These are phyloP conservation scores for Metschnikowia shivogae DNA, from an alignment of 805 yeast species.

Conservation along the genomic window DNA sequence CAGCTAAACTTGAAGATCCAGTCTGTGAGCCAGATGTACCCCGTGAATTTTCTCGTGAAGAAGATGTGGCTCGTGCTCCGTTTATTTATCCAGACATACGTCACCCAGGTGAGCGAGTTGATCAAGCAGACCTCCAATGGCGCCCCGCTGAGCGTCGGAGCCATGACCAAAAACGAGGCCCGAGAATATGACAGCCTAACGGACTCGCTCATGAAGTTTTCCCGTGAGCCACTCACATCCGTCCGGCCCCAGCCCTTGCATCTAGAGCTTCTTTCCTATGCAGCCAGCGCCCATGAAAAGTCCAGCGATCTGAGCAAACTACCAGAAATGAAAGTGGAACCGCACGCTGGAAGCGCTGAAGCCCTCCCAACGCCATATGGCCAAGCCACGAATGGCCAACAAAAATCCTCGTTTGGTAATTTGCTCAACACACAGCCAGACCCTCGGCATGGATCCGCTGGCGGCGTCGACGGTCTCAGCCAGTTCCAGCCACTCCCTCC, in stretches of 20 bases:
- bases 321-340: not conserved
- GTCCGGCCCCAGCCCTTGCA: slow-evolving; percentile 9
- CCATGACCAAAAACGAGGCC: slow-evolving; percentile 15
- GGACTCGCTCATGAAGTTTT: slow-evolving; percentile 2
- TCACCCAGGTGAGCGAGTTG: slow-evolving; percentile 45
- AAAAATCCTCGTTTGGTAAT: not conserved
- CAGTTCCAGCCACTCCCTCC: not conserved
- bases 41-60: slow-evolving; percentile 46
- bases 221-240: not conserved
- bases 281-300: slow-evolving; percentile 16
- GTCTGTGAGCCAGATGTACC: slow-evolving; percentile 24
- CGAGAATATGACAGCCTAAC: slow-evolving; percentile 20
- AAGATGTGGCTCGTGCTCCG: slow-evolving; percentile 55
- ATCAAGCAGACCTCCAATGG: slow-evolving; percentile 23
- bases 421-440: not conserved
- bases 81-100: slow-evolving; percentile 58
- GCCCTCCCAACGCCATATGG: not conserved
- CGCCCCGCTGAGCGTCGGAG: slow-evolving; percentile 8
- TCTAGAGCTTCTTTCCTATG: slow-evolving; percentile 18
- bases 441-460: not conserved
- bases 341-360: not conserved
- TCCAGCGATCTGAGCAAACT: slow-evolving; percentile 3
- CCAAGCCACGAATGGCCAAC: not conserved
- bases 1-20: slow-evolving; percentile 25
- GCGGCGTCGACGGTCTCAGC: not conserved